Evolutionary conservation across 805 yeast genomes (phyloP).

Genomic region (Pichia paraexigua): DNA sequence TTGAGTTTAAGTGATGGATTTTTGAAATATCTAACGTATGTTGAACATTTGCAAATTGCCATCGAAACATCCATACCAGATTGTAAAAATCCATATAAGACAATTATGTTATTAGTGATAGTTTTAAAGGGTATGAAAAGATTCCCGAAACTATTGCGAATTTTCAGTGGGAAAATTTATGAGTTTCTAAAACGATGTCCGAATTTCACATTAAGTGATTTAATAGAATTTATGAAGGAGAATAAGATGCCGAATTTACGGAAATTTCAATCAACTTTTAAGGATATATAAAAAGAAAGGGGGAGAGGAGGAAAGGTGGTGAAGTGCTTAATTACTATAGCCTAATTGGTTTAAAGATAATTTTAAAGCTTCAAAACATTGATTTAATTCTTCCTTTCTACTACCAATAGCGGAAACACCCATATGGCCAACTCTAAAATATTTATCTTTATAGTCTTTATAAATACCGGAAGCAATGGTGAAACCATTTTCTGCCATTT

Average conservation of each 20-base stretch:
- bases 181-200: constrained; percentile 9
- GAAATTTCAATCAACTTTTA: not conserved
- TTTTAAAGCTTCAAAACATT: constrained; percentile 39
- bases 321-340: constrained; percentile 11
- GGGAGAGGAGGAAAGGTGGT: too few species aligned
- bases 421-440: constrained; percentile 96
- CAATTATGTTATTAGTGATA: constrained; percentile 3
- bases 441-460: constrained; percentile 67
- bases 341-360: constrained; percentile 35
- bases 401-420: constrained; percentile 66
- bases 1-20: constrained; percentile 1
- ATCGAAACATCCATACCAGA: constrained; percentile 5
- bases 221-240: constrained; percentile 5
- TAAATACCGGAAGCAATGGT: constrained; percentile 88
- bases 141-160: not conserved
- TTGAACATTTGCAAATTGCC: constrained; percentile 6
- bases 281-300: too few species aligned
- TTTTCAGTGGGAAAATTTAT: not conserved
- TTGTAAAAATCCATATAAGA: constrained; percentile 8
- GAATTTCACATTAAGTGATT: constrained; percentile 9
- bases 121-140: constrained; percentile 5
- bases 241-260: constrained; percentile 2
- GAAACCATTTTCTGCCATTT: constrained; percentile 56
- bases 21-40: constrained; percentile 10
- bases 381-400: constrained; percentile 45